A percentile compares a stretch with the other conserved stretches of the same genome.
These are phyloP conservation scores for Neurospora tetrasperma DNA, from an alignment of 495 filamentous ascomycete species.

Conservation along the genomic window DNA sequence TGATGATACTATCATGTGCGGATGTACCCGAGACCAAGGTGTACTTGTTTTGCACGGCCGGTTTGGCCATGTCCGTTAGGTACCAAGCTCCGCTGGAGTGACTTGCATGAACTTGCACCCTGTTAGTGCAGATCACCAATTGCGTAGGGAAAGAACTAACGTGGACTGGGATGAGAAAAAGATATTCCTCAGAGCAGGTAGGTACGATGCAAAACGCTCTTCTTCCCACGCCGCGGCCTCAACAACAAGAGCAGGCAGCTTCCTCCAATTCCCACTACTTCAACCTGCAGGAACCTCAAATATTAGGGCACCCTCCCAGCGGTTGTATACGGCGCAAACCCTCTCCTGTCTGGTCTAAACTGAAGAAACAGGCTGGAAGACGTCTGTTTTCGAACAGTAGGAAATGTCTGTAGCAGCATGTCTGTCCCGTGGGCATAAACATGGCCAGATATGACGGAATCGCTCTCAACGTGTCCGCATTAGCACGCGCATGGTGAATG, in stretches of 20 bases:
- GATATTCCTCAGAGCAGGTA: neutral
- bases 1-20: neutral
- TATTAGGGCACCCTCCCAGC: neutral
- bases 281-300: neutral
- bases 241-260: neutral
- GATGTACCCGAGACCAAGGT: constrained; percentile 1
- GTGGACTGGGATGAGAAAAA: neutral
- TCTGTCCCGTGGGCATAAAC: neutral
- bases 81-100: neutral
- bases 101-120: neutral
- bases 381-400: neutral
- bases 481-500: neutral
- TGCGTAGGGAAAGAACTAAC: neutral
- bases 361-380: neutral
- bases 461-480: neutral
- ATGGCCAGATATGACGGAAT: neutral
- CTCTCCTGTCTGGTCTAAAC: neutral
- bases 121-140: neutral
- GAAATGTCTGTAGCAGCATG: neutral
- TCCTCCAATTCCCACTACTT: neutral
- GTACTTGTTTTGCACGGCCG: neutral
- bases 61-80: neutral
- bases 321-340: neutral
- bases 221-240: neutral
- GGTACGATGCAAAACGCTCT: neutral